Percentiles rank a stretch among this genome's conserved stretches.
Conservation (phyloP, 495 filamentous ascomycete species). For the Cercophora newfieldiana region DNA sequence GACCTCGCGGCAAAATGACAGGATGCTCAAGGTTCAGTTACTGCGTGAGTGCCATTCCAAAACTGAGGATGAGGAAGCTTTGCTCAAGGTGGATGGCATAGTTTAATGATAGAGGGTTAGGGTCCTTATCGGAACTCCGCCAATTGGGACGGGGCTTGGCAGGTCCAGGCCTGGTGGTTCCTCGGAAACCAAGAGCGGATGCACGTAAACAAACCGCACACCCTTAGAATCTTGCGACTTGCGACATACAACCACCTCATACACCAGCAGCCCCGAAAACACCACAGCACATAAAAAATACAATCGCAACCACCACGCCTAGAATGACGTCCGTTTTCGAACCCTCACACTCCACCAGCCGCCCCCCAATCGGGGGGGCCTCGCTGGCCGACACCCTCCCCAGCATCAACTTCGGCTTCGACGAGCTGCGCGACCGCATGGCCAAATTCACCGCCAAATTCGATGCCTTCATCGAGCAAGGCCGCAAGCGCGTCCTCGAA, state of each 20-base stretch:
- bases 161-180: background rate
- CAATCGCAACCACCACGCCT: constrained; percentile 6
- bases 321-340: constrained; percentile 73
- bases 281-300: constrained; percentile 9
- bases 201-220: constrained; percentile 28
- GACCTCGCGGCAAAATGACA: background rate
- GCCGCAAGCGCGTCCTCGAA: constrained; percentile 82
- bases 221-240: constrained; percentile 3
- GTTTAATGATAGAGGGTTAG: background rate
- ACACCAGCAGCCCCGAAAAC: background rate
- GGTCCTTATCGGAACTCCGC: background rate
- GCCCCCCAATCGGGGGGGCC: constrained; percentile 57
- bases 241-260: constrained; percentile 3
- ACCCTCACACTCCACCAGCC: constrained; percentile 73
- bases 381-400: constrained; percentile 77
- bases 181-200: constrained; percentile 29
- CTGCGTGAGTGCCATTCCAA: background rate
- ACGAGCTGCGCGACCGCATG: constrained; percentile 94
- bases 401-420: constrained; percentile 92
- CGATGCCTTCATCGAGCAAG: constrained; percentile 89
- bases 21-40: background rate
- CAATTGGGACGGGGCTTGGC: constrained; percentile 5
- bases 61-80: background rate
- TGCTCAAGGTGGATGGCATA: background rate
- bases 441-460: constrained; percentile 87